Evolutionary conservation across 768 basidiomycete genomes (phyloP).

Genomic region (Lentinula raphanica): DNA sequence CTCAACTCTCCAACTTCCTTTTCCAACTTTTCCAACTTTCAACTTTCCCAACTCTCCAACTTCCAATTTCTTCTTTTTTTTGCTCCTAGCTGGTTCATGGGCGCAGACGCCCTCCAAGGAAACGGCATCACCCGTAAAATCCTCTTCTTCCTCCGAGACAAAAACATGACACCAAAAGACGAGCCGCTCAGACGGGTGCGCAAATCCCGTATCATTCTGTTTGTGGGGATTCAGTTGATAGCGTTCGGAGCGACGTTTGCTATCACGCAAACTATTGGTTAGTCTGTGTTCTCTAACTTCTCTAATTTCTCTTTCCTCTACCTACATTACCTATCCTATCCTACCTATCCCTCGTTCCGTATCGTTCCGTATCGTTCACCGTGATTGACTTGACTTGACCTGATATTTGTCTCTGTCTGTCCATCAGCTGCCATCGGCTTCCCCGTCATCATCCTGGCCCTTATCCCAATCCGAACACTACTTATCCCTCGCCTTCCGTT

Average conservation of each 20-base stretch:
- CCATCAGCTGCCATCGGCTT: conserved; percentile 82
- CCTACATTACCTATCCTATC: too few relatives aligned
- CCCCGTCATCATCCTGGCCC: conserved; percentile 79
- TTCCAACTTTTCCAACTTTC: too few relatives aligned
- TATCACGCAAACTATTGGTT: conserved; percentile 85
- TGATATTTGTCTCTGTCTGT: too few relatives aligned
- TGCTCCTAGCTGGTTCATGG: conserved; percentile 91
- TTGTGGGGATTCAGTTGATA: conserved; percentile 67
- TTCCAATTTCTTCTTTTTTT: too few relatives aligned
- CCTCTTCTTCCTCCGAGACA: conserved; percentile 75
- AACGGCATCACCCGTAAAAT: conserved; percentile 84
- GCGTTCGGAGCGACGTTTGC: conserved; percentile 89
- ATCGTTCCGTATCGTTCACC: too few relatives aligned
- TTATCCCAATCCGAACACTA: conserved; percentile 70
- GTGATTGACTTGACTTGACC: too few relatives aligned
- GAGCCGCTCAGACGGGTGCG: conserved; percentile 79
- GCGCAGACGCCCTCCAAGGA: conserved; percentile 68
- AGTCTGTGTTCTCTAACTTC: conserved; percentile 17
- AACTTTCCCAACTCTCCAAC: too few relatives aligned
- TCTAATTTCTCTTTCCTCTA: too few relatives aligned
- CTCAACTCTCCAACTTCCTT: too few relatives aligned
- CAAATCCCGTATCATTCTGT: conserved; percentile 66
- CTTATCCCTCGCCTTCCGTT: conserved; percentile 76
- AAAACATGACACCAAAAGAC: conserved; percentile 45
- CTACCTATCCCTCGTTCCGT: too few relatives aligned